Evolutionary conservation across 108 stramenopile genomes (phyloP).

Genomic region (Hondaea fermentalgiana): DNA sequence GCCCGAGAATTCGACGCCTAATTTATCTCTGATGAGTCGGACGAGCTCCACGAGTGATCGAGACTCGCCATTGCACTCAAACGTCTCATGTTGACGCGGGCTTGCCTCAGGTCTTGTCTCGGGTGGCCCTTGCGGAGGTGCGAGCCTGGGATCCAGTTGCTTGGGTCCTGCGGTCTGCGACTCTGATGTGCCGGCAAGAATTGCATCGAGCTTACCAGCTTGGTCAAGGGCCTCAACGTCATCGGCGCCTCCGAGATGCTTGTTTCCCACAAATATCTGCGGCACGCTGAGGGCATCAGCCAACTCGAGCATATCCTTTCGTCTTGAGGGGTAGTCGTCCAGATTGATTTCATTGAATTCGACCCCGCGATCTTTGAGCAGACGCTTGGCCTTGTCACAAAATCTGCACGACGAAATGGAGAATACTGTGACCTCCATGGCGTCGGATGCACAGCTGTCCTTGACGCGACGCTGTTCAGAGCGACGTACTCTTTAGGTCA

Average conservation of each 20-base stretch:
- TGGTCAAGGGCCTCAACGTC: neutral
- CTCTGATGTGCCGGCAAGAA: neutral
- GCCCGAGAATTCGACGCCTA: neutral
- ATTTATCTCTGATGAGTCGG: neutral
- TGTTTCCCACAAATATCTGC: neutral
- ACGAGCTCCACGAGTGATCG: neutral
- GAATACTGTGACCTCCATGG: neutral
- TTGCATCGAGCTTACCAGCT: neutral
- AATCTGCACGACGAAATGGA: neutral
- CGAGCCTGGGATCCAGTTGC: too few species aligned
- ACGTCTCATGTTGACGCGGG: neutral
- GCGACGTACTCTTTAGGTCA: too few species aligned
- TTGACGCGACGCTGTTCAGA: neutral
- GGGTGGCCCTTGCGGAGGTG: neutral
- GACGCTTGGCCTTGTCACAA: neutral
- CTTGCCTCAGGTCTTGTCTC: neutral
- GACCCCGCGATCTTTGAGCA: neutral
- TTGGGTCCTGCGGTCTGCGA: too few species aligned
- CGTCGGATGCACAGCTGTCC: neutral
- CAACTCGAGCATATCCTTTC: neutral
- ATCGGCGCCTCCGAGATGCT: neutral
- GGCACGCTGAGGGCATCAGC: neutral
- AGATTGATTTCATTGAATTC: neutral
- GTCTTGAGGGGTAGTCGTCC: neutral
- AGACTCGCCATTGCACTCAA: neutral